phyloP scores from a whole-genome alignment of 352 stramenopile species.

The Globisporangium takayamanum region DNA sequence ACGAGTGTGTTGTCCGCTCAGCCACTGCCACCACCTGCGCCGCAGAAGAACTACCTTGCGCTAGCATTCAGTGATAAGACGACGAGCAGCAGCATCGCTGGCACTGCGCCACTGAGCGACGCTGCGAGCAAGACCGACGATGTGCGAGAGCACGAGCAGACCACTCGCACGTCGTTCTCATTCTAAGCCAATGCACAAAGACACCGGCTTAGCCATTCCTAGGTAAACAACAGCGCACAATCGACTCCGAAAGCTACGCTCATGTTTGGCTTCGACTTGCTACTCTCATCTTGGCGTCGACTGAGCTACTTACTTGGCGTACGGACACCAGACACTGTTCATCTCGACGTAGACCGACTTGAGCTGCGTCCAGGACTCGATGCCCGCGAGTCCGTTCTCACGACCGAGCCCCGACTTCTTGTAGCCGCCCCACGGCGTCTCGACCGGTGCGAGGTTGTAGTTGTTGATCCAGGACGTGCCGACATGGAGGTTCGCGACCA shows the following conservation, averaged over 20 bases:
- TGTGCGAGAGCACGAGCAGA: conserved; percentile 8
- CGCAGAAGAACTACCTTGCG: conserved; percentile 30
- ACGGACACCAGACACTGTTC: conserved; percentile 65
- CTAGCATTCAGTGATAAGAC: conserved; percentile 38
- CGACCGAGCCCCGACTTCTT: conserved; percentile 90
- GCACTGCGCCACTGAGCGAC: neutral
- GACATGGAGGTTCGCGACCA: conserved; percentile 59
- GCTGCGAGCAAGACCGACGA: conserved; percentile 14
- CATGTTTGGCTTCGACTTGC: too few species aligned
- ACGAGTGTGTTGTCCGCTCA: conserved; percentile 7
- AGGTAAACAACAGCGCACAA: too few species aligned
- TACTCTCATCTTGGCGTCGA: neutral
- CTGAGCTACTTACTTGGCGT: conserved; percentile 22
- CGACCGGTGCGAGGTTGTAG: conserved; percentile 84
- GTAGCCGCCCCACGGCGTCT: conserved; percentile 87
- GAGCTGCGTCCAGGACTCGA: conserved; percentile 88
- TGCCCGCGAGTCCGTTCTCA: conserved; percentile 85
- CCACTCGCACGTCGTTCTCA: neutral
- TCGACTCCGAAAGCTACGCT: too few species aligned
- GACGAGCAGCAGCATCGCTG: conserved; percentile 6
- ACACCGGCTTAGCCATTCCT: neutral
- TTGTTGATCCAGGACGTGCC: conserved; percentile 88
- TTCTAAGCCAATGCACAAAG: neutral
- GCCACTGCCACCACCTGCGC: neutral
- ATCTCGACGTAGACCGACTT: conserved; percentile 88